Evolutionary conservation across 352 stramenopile species (phyloP), one percentile per base, ranked within the genome.

Genomic region (Pythium phragmiticola): DNA sequence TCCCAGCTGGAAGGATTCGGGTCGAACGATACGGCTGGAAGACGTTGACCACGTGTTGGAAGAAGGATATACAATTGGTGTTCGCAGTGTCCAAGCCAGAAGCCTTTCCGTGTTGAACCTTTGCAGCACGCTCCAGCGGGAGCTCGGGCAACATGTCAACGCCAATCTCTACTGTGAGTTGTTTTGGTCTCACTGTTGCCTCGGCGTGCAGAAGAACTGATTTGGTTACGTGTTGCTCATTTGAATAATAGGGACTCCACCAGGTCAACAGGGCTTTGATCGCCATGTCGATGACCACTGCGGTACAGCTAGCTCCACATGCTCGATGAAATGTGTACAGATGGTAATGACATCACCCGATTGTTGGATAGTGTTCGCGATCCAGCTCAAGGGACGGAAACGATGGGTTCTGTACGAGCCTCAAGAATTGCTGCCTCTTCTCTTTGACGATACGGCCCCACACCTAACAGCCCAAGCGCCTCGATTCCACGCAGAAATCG

Each of bases 211-310:
- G 26, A 28, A 30, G 17, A 56, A 28, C 7, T 43, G 33, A 54
- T 4, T 33, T 30, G 39, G 8, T 54, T 11, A 21, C n/a, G 34
- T 13, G 16, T 17, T 28, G 33, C 26, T 17, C 42, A 16, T 16
- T 17, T 30, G 26, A 5, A 19, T 33, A 17, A 26, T 28, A 78
- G 72, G 72, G 72, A 76, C 72, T 6, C 72, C 72, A 1, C 54
- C 68, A 43, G 46, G 48, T 8, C 48, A 78, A 30, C 72, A 69
- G 52, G 72, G 72, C 2, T 78, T 78, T 34, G 61, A 71, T 6
- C 9, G 69, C 39, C 72, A 75, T 50, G 41, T 78, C 1, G 72
- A 78, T 19, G 72, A 76, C 28, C 72, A 78, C 26, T 78, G 72
- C 17, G 72, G 72, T 78, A 37, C 19, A 36, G 2, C 1, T 57